These are phyloP conservation scores for Aaosphaeria arxii DNA, from an alignment of 2,329 filamentous ascomycete genomes.

Conservation along the genomic window DNA sequence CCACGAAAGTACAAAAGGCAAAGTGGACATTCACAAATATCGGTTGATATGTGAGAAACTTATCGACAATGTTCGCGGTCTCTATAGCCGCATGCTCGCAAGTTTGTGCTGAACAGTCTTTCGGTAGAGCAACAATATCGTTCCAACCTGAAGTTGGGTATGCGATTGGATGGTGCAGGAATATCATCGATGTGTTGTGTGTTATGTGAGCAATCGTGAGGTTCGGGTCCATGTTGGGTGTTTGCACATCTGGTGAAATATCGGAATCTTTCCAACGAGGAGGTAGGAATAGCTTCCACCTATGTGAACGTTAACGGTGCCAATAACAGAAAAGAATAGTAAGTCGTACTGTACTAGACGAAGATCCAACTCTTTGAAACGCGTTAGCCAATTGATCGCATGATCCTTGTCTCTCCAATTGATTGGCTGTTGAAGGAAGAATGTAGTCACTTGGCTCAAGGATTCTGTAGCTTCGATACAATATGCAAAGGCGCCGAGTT, in stretches of 20 bases:
- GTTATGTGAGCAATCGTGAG: constrained; percentile 33
- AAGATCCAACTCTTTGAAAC: constrained; percentile 34
- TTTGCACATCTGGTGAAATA: constrained; percentile 23
- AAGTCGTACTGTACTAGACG: constrained; percentile 20
- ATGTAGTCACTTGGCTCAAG: constrained; percentile 32
- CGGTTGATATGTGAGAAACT: constrained; percentile 21
- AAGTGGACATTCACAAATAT: constrained; percentile 35
- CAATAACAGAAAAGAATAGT: neutral
- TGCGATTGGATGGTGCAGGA: constrained; percentile 31
- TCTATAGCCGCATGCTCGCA: constrained; percentile 31
- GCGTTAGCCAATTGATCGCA: constrained; percentile 31
- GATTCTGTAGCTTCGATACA: constrained; percentile 33
- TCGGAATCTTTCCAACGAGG: constrained; percentile 32
- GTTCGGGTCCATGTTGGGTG: constrained; percentile 34
- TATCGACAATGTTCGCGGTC: constrained; percentile 31
- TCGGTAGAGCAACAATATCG: constrained; percentile 27
- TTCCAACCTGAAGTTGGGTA: constrained; percentile 30
- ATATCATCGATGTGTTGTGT: constrained; percentile 35
- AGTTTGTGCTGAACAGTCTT: constrained; percentile 31
- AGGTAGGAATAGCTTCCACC: constrained; percentile 33
- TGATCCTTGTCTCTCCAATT: constrained; percentile 35
- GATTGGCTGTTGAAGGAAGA: constrained; percentile 31
- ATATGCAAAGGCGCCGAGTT: constrained; percentile 33
- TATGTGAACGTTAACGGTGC: neutral
- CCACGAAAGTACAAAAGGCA: constrained; percentile 30